Conservation (phyloP, 306 rosid species). For the Dryas drummondii region DNA sequence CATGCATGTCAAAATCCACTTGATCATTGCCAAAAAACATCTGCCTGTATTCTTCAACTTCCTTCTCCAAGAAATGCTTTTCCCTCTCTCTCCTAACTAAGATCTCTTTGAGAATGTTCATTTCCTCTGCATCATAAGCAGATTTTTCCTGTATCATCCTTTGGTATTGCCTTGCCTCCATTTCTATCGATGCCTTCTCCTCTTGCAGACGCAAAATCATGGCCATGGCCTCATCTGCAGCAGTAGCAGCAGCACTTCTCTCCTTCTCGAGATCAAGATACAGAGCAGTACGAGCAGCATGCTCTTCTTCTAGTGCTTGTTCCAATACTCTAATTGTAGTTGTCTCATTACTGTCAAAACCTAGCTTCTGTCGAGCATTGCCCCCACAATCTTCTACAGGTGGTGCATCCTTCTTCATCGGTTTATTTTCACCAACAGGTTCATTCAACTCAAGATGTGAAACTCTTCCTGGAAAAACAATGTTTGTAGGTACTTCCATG, state of each 20-base stretch:
- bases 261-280: slow-evolving; percentile 57
- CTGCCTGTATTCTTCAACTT: slow-evolving; percentile 39
- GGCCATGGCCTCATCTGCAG: slow-evolving; percentile 62
- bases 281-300: slow-evolving; percentile 32
- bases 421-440: slow-evolving; percentile 19
- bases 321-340: slow-evolving; percentile 33
- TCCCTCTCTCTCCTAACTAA: slow-evolving; percentile 55
- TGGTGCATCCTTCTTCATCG: slow-evolving; percentile 16
- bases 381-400: slow-evolving; percentile 21
- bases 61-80: slow-evolving; percentile 48
- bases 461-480: slow-evolving; percentile 8
- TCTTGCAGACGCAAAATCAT: slow-evolving; percentile 58
- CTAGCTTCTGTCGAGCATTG: slow-evolving; percentile 17
- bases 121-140: slow-evolving; percentile 53
- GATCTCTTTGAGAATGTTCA: slow-evolving; percentile 57
- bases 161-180: slow-evolving; percentile 55
- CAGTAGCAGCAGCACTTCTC: slow-evolving; percentile 51
- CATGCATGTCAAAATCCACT: slow-evolving; percentile 29
- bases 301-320: slow-evolving; percentile 51
- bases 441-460: slow-evolving; percentile 19
- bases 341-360: slow-evolving; percentile 30
- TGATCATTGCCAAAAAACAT: slow-evolving; percentile 33
- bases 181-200: slow-evolving; percentile 55
- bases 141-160: slow-evolving; percentile 50
- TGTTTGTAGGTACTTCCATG: slow-evolving; percentile 21